These are phyloP conservation scores for Lasiosphaeriaceae sp. DNA, from an alignment of 495 filamentous ascomycete species.

Conservation along the genomic window DNA sequence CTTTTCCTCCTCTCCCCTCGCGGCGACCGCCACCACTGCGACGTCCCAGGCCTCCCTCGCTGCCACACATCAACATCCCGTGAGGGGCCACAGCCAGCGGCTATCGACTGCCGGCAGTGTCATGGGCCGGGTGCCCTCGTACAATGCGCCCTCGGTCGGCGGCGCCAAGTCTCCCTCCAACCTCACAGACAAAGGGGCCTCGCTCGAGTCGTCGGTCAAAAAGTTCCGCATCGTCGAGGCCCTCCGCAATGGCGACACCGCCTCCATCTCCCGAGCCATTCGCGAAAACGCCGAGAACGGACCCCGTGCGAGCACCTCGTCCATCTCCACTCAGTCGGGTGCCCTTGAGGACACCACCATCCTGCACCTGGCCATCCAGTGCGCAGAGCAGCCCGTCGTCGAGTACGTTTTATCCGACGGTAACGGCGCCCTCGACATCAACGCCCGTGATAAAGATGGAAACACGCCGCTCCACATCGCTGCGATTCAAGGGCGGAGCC, in stretches of 20 bases:
- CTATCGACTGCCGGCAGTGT: conserved; percentile 36
- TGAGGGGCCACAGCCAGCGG: conserved; percentile 36
- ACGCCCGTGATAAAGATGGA: conserved; percentile 84
- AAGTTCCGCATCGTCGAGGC: conserved; percentile 94
- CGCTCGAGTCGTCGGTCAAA: conserved; percentile 89
- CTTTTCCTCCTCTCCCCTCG: conserved; percentile 21
- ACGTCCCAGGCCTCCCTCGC: conserved; percentile 33
- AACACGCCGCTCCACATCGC: conserved; percentile 92
- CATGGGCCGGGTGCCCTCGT: conserved; percentile 34
- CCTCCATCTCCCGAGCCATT: conserved; percentile 83
- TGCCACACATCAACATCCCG: conserved; percentile 26
- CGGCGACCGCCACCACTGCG: conserved; percentile 29
- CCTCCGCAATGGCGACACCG: conserved; percentile 83
- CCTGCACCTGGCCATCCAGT: conserved; percentile 93
- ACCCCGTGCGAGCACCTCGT: conserved; percentile 50
- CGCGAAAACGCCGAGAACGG: conserved; percentile 57
- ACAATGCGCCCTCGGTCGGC: conserved; percentile 22
- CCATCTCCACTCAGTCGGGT: conserved; percentile 42
- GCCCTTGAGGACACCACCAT: conserved; percentile 76
- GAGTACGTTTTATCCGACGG: conserved; percentile 84
- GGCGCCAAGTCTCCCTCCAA: conserved; percentile 25
- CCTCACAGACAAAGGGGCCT: conserved; percentile 40
- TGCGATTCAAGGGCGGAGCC: conserved; percentile 70
- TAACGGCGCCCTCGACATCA: conserved; percentile 68
- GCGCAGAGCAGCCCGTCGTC: conserved; percentile 91